Conservation (phyloP, 2,329 filamentous ascomycete genomes). For the Ceratocystis papillata region DNA sequence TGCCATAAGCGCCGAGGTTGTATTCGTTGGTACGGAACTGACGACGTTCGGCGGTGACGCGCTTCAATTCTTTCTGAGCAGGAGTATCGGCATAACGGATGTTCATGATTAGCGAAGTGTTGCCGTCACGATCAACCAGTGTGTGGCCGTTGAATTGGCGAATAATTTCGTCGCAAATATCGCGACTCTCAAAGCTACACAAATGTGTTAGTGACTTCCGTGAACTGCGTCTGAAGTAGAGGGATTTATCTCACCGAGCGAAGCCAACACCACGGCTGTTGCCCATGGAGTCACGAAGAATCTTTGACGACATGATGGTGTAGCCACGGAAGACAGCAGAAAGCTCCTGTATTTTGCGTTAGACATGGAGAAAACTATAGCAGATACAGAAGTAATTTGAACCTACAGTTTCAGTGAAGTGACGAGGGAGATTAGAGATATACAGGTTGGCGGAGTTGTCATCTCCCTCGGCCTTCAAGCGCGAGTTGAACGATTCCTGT, state of each 20-base stretch:
- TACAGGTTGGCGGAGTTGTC: constrained; percentile 88
- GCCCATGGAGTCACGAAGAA: constrained; percentile 81
- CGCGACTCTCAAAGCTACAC: constrained; percentile 72
- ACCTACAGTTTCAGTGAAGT: constrained; percentile 78
- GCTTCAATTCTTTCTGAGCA: constrained; percentile 92
- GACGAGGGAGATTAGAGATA: constrained; percentile 90
- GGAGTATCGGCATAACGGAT: constrained; percentile 96
- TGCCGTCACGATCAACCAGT: constrained; percentile 57
- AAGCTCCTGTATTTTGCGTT: constrained; percentile 46
- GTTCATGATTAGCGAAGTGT: constrained; percentile 57
- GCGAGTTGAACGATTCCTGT: constrained; percentile 94
- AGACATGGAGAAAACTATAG: constrained; percentile 12
- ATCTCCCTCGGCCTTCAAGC: constrained; percentile 91
- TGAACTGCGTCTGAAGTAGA: constrained; percentile 22
- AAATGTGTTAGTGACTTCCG: background rate
- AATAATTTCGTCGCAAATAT: constrained; percentile 84
- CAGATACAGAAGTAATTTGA: constrained; percentile 4
- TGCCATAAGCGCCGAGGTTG: constrained; percentile 61
- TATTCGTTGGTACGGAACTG: constrained; percentile 96
- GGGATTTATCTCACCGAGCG: constrained; percentile 58
- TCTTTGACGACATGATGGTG: constrained; percentile 85
- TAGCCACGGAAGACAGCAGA: constrained; percentile 68
- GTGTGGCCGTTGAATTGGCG: constrained; percentile 70
- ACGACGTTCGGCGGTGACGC: constrained; percentile 86
- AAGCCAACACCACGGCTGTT: constrained; percentile 96